Base-by-base conservation (phyloP, 768 basidiomycete genomes). In the Hebeloma cylindrosporum region DNA sequence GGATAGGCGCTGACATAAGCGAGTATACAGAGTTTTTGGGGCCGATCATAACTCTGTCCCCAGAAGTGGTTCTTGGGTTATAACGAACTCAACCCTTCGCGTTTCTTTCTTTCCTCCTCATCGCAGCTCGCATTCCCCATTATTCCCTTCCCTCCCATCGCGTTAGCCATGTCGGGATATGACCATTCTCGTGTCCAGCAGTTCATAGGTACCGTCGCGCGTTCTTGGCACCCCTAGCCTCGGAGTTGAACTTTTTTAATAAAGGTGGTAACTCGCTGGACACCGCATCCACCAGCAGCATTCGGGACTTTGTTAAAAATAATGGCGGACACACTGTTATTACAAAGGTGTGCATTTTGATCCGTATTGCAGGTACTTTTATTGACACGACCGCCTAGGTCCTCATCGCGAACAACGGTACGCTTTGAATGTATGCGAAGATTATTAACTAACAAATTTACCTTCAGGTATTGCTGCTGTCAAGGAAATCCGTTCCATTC, bases 241-340 rank as follows among this genome's bases (percentile, higher is more conserved):
- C n/a, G n/a, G n/a, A n/a, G 43, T 52, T 46, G 44, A 48, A 26
- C 33, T 53, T 49, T 33, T 36, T 43, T 57, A 43, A 40, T 30
- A 50, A 41, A 97, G 96, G 96, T 60, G 94, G 92, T 51, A 97
- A 97, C 70, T 82, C 89, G 22, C 63, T 99, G 50, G 90, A 93
- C 48, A 85, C 79, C 49, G 94, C 94, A 22, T 72, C 85, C 20
- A 73, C 84, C 20, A 80, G 89, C 42, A 78, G 75, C 49, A 83
- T 99, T 30, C 75, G 82, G 51, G 93, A 97, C 70, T 99, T 95
- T 67, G 94, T 98, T 26, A 85, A 87, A 62, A 70, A 72, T 37
- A 74, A 94, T 63, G 93, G 94, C 7, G 96, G 96, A 46, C 96
- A 99, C 68, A 95, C 96, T 14, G 94, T 98, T 49, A 97, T 99